These are phyloP conservation scores for Lagerstroemia speciosa DNA, from an alignment of 345 rosid genomes.

Conservation along the genomic window DNA sequence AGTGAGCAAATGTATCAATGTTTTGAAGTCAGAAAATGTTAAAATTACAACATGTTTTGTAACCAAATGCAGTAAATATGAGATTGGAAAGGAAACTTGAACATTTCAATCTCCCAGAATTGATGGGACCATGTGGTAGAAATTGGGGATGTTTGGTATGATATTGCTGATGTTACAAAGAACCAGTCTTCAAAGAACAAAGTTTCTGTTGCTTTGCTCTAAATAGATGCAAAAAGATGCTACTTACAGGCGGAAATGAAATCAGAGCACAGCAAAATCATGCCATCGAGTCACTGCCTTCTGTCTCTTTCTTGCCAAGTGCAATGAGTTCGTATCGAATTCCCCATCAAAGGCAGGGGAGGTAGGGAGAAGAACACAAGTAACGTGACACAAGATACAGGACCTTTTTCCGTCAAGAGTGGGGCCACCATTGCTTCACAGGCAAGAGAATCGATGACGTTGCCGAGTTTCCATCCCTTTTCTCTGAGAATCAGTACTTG, in stretches of 20 bases:
- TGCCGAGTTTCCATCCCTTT: not conserved
- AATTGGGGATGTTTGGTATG: not conserved
- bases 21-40: too few relatives aligned
- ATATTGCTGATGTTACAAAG: not conserved
- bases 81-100: too few relatives aligned
- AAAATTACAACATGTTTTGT: too few relatives aligned
- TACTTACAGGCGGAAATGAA: not conserved
- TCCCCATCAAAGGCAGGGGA: not conserved
- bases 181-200: not conserved
- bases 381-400: not conserved
- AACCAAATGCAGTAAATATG: too few relatives aligned
- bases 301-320: not conserved
- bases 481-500: constrained; percentile 38
- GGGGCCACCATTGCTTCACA: too few relatives aligned
- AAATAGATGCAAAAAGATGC: not conserved
- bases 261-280: not conserved
- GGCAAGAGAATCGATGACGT: not conserved
- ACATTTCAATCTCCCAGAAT: not conserved
- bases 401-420: not conserved
- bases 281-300: not conserved
- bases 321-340: not conserved
- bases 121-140: not conserved
- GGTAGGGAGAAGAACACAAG: not conserved
- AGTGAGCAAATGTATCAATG: too few relatives aligned
- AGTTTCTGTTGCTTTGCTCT: not conserved